Evolutionary conservation across 768 basidiomycete genomes (phyloP).

Genomic region (Xerocomus potaroensis): DNA sequence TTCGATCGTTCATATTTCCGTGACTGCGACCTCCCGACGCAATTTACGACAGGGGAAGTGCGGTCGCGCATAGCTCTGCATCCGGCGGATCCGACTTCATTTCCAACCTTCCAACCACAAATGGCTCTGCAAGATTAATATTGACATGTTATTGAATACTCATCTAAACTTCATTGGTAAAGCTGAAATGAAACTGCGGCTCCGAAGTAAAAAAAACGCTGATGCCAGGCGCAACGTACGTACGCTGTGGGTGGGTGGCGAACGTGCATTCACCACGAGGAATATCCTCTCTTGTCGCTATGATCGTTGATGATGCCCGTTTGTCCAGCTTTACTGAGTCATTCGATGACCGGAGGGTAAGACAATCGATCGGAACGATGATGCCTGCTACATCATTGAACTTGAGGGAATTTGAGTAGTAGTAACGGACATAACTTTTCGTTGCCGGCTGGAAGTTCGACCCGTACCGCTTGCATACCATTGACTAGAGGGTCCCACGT

Average conservation of each 20-base stretch:
- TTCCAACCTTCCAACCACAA: conserved; percentile 2
- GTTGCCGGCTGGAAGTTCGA: too few relatives aligned
- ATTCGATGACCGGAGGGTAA: not conserved
- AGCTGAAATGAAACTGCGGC: conserved; percentile 12
- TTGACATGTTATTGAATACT: not conserved
- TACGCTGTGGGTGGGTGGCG: conserved; percentile 12
- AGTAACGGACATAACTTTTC: too few relatives aligned
- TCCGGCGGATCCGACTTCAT: conserved; percentile 18
- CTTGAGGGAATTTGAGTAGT: too few relatives aligned
- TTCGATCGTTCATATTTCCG: conserved; percentile 7
- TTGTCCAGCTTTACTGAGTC: not conserved
- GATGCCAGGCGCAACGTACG: conserved; percentile 10
- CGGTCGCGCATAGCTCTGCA: conserved; percentile 4
- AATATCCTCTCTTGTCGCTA: conserved; percentile 3
- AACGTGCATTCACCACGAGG: conserved; percentile 17
- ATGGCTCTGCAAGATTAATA: not conserved
- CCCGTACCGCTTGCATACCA: too few relatives aligned
- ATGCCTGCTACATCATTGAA: too few relatives aligned
- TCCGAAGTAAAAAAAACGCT: conserved; percentile 17
- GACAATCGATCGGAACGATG: too few relatives aligned
- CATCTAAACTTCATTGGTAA: not conserved
- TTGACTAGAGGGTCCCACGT: too few relatives aligned
- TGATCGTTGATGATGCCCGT: conserved; percentile 1
- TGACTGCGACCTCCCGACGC: conserved; percentile 5
- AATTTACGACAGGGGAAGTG: conserved; percentile 4